phyloP scores from a whole-genome alignment of 106 monocot species.

The Platanthera zijinensis region DNA sequence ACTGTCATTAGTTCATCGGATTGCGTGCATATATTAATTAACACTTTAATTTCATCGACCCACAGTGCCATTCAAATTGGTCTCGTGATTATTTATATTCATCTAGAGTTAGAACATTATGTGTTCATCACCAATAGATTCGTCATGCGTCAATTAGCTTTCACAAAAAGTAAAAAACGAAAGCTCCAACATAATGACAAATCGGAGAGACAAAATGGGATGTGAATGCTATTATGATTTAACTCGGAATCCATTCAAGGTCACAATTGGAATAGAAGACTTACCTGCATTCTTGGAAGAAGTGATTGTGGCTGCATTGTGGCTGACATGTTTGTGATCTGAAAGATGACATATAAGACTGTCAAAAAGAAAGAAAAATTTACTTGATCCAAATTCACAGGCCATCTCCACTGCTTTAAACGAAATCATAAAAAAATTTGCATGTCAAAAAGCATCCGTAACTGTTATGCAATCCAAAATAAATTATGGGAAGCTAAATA shows the following conservation, averaged over 20 bases:
- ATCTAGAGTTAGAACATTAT: too few relatives aligned
- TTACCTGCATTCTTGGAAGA: constrained; percentile 76
- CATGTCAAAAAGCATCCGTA: neutral
- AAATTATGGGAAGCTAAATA: neutral
- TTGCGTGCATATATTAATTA: too few relatives aligned
- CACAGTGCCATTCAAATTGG: too few relatives aligned
- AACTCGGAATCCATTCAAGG: neutral
- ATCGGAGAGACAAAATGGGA: neutral
- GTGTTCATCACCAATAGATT: too few relatives aligned
- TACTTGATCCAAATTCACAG: neutral
- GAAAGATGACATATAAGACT: constrained; percentile 17
- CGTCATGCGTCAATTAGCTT: too few relatives aligned
- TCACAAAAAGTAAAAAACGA: neutral
- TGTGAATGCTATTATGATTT: neutral
- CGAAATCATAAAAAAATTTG: neutral
- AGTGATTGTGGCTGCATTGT: constrained; percentile 67
- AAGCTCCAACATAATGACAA: neutral
- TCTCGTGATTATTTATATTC: too few relatives aligned
- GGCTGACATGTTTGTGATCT: constrained; percentile 71
- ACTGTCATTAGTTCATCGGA: too few relatives aligned
- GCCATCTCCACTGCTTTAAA: neutral
- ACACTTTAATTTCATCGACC: too few relatives aligned
- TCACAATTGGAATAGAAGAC: constrained; percentile 3
- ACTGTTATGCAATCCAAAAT: neutral
- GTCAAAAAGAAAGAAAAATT: neutral